Evolutionary conservation across 148 eudicot species (phyloP), one percentile per base, ranked within the genome.

Genomic region (Rhododendron henanense): DNA sequence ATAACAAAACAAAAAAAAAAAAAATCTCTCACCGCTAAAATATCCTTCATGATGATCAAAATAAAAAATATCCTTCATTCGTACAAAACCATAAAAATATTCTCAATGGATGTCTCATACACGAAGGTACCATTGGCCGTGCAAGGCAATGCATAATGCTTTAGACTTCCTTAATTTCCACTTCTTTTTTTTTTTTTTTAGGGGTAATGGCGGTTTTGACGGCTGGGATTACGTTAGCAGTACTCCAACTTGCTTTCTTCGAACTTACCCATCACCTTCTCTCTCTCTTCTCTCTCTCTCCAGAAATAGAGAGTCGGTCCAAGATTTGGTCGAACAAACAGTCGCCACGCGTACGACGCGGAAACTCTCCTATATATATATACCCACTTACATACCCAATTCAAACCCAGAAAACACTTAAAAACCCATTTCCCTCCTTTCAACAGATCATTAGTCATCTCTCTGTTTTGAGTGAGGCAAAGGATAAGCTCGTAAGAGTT

Each of bases 261-360:
- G 79, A 35, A 75, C 39, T 19, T 75, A 39, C 79, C 79, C 79
- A 0, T 14, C 48, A 35, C 48, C 48, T 75, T 75, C 48, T 73
- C 41, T 65, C 73, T 65, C 39, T 8, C 35, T 10, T 25, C 48
- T 45, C 50, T 10, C 11, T 9, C 15, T 25, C 18, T 69, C 75
- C 39, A 15, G 15, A 73, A 11, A 73, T 33, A 25, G 73, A 25
- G 73, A 75, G 47, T 75, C 79, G 45, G 44, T 39, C 23, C 10
- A 16, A 75, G 11, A 16, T 19, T 18, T 1, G 7, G n/a, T 13
- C 10, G 15, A 37, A 18, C 81, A 3, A 71, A 14, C 41, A 31
- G 4, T 16, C 37, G 0, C 74, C 81, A 23, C 86, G 86, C 37
- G 0, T 21, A 3, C 81, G 74, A 84, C 86, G 51, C 86, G 86